Conservation (phyloP, 2,329 filamentous ascomycete species). For the Fusarium globosum region DNA sequence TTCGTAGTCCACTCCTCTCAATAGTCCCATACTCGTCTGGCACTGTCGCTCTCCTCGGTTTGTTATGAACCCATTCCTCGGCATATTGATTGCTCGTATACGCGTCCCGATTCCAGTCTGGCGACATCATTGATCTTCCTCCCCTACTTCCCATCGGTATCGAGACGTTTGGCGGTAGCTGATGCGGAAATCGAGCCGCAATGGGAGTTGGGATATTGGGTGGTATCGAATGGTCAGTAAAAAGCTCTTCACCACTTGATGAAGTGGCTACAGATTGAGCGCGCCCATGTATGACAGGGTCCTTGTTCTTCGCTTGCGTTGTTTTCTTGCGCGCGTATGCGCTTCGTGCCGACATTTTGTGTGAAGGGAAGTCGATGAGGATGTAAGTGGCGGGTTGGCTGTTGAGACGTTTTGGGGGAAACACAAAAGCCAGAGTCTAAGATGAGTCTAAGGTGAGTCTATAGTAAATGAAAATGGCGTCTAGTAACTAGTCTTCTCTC, state of each 20-base stretch:
- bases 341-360: constrained; percentile 66
- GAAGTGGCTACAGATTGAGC: constrained; percentile 52
- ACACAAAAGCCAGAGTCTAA: background rate
- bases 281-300: constrained; percentile 39
- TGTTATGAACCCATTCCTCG: constrained; percentile 58
- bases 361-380: background rate
- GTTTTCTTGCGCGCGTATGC: constrained; percentile 70
- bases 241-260: constrained; percentile 54
- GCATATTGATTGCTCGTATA: constrained; percentile 45
- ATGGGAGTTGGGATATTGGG: constrained; percentile 52
- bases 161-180: constrained; percentile 1
- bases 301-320: constrained; percentile 57
- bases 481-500: too few species aligned
- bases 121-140: constrained; percentile 21
- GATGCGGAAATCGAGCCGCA: constrained; percentile 56
- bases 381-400: background rate
- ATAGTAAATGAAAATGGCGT: background rate
- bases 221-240: constrained; percentile 53
- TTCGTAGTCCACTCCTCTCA: constrained; percentile 65
- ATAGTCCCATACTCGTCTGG: constrained; percentile 63
- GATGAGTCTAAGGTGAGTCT: background rate
- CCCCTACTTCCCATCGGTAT: constrained; percentile 1
- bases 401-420: background rate
- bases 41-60: constrained; percentile 56
- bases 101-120: constrained; percentile 34